Evolutionary conservation across 2,329 filamentous ascomycete genomes (phyloP).

Genomic region (Neonectria ditissima): DNA sequence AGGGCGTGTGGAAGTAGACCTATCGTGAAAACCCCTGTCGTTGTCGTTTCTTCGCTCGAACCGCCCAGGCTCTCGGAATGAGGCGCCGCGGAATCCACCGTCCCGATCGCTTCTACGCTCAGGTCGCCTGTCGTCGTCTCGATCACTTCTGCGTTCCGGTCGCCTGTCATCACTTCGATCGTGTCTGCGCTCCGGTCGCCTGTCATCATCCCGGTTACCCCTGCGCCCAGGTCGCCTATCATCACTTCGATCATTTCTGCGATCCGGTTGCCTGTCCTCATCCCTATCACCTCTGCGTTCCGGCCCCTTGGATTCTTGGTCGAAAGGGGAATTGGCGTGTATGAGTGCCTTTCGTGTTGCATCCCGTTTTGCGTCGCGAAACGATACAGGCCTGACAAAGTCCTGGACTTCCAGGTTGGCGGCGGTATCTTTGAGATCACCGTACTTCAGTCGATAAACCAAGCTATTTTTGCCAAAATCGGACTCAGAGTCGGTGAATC

Average conservation of each 20-base stretch:
- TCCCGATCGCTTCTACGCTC: slow-evolving; percentile 1
- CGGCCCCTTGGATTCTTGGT: not conserved
- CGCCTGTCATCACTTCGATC: not conserved
- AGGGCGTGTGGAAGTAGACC: not conserved
- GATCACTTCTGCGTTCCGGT: not conserved
- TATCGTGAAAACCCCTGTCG: not conserved
- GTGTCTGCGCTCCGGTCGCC: too few species aligned
- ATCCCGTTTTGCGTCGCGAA: slow-evolving; percentile 28
- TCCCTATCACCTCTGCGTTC: not conserved
- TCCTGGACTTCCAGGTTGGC: slow-evolving; percentile 42
- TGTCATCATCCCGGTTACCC: not conserved
- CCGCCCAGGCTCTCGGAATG: not conserved
- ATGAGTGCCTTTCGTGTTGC: slow-evolving; percentile 1
- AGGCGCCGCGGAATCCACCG: slow-evolving; percentile 6
- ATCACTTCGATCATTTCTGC: too few species aligned
- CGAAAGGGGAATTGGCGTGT: not conserved
- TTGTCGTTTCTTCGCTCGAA: not conserved
- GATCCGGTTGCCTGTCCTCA: not conserved
- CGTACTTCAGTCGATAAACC: slow-evolving; percentile 66
- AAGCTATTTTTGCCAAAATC: slow-evolving; percentile 67
- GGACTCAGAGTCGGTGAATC: slow-evolving; percentile 64
- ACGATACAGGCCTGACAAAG: slow-evolving; percentile 42
- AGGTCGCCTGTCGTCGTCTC: not conserved
- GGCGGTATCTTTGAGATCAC: slow-evolving; percentile 48
- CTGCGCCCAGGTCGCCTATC: slow-evolving; percentile 4